A percentile compares a stretch with the other conserved stretches of the same genome.
Conservation (phyloP, 176 grass and related monocot genomes). For the Coix lacrymajobi region DNA sequence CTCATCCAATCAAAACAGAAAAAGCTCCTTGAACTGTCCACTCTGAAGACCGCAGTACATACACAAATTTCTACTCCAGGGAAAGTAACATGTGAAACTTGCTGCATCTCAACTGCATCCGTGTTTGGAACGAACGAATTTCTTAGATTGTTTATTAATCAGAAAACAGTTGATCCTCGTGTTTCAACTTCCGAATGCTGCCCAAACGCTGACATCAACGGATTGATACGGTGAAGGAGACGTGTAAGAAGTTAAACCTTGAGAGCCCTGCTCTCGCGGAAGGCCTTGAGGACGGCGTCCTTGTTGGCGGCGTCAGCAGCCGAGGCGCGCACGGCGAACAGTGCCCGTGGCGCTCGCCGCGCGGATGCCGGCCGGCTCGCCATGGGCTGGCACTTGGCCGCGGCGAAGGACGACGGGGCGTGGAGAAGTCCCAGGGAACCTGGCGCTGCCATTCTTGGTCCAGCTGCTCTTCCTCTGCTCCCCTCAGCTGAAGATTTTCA, state of each 20-base stretch:
- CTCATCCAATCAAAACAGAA: neutral
- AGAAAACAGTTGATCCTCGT: neutral
- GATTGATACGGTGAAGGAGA: neutral
- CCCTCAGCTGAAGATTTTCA: neutral
- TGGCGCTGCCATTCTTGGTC: constrained; percentile 35
- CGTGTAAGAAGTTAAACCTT: constrained; percentile 46
- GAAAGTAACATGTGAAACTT: constrained; percentile 2
- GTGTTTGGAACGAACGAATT: neutral
- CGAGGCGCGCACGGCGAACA: constrained; percentile 55
- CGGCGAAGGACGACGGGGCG: constrained; percentile 28
- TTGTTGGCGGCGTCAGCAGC: constrained; percentile 34
- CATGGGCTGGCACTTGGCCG: neutral
- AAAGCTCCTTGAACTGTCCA: neutral
- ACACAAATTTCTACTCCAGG: neutral
- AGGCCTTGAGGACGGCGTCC: constrained; percentile 59
- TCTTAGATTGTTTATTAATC: neutral
- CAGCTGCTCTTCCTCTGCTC: neutral
- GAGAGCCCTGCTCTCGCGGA: constrained; percentile 61
- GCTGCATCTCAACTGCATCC: neutral
- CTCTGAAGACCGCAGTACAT: neutral
- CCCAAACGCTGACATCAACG: neutral
- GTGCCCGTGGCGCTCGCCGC: constrained; percentile 24
- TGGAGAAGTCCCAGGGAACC: constrained; percentile 43
- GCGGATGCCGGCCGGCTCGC: neutral
- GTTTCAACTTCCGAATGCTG: neutral